Base-by-base conservation (phyloP, 805 yeast genomes). In the Candida coquimbonensis region DNA sequence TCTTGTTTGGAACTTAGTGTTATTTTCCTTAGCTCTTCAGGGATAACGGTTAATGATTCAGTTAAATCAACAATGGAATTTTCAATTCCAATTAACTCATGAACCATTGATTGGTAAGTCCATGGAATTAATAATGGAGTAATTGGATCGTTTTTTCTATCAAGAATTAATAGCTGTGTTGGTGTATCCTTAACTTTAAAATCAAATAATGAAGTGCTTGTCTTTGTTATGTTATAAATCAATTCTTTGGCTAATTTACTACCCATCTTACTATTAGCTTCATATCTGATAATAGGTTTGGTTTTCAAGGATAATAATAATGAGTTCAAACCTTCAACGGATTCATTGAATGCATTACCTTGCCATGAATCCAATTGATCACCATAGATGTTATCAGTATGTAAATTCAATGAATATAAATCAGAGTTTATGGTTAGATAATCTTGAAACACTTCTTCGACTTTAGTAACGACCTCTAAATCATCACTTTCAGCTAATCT, bases 51-150 rank as follows among this genome's bases (percentile, higher is more conserved):
- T 1, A 78, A 73, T 7, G 48, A 38, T 1, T 64, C 56, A 0
- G 81, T 69, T 33, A 90, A 62, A 53, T 80, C 83, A 5, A 88
- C 95, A 3, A 90, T 76, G 55, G 93, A 91, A 59, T 88, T 83
- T 32, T 72, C 68, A 48, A 93, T 86, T 2, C 91, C 96, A 29
- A 93, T 69, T 21, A 89, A 74, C 61, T 95, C 98, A 62, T 91
- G 96, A 16, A 93, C 87, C 98, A 93, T 91, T 2, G 96, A 86
- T 61, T 91, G 98, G 65, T 88, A 93, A 1, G 99, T 90, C 99
- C 99, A 93, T 2, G 98, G 99, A 36, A 83, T 78, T 41, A 93
- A 67, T 29, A 93, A 72, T 1, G 99, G 97, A 0, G 99, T 91
- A 13, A 91, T 71, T 3, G 99, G 97, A 64, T 93, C 99, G 57